Evolutionary conservation across 192 early-diverging fungal genomes (phyloP).

Genomic region (Pilaira anomala): DNA sequence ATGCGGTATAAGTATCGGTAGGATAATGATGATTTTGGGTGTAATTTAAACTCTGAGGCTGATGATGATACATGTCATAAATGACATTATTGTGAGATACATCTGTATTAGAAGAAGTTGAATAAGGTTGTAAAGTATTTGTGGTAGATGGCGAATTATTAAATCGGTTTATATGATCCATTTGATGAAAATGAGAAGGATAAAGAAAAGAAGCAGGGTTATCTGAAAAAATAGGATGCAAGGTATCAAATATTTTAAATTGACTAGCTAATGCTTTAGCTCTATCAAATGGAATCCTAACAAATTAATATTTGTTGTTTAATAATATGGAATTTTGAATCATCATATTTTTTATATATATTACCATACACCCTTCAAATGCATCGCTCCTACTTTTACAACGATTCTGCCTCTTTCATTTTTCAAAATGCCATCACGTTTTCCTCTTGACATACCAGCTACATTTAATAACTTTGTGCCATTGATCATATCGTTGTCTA

Average conservation of each 20-base stretch:
- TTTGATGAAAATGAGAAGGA: neutral
- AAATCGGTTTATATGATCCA: neutral
- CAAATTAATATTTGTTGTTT: neutral
- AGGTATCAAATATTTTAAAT: conserved; percentile 66
- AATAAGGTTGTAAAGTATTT: too few relatives aligned
- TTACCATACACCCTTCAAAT: conserved; percentile 83
- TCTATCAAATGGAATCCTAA: conserved; percentile 62
- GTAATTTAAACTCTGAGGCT: too few relatives aligned
- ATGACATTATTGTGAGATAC: too few relatives aligned
- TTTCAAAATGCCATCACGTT: conserved; percentile 81
- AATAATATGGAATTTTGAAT: neutral
- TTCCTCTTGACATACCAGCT: conserved; percentile 81
- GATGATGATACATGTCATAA: too few relatives aligned
- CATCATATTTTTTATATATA: conserved; percentile 11
- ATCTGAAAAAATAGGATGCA: conserved; percentile 72
- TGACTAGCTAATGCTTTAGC: conserved; percentile 61
- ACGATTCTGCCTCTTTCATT: conserved; percentile 81
- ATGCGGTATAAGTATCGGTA: too few relatives aligned
- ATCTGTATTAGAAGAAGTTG: too few relatives aligned
- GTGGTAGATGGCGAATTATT: too few relatives aligned
- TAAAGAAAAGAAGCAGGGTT: conserved; percentile 68
- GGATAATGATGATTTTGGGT: too few relatives aligned
- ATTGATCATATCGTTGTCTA: conserved; percentile 84
- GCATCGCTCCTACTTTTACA: conserved; percentile 83
- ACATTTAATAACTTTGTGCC: conserved; percentile 84